Percentiles rank a stretch among this genome's conserved stretches.
Conservation (phyloP, 1,284 basidiomycete genomes). For the Puccinia coronata region DNA sequence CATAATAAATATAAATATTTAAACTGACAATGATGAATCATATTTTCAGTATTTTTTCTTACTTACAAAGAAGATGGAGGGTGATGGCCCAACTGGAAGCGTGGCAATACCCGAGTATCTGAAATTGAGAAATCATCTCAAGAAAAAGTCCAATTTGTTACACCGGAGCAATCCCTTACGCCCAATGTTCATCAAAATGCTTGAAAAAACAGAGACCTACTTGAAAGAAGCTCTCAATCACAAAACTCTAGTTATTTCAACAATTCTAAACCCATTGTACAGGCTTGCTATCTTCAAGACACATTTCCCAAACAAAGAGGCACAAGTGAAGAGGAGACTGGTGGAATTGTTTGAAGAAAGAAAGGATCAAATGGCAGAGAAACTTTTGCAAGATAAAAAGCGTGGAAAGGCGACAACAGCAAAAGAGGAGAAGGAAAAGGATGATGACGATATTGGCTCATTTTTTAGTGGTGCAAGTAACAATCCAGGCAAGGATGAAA, state of each 20-base stretch:
- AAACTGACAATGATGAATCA: not conserved
- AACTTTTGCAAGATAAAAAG: conserved; percentile 16
- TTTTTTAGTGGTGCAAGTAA: conserved; percentile 26
- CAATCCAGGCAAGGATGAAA: conserved; percentile 18
- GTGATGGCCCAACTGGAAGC: conserved; percentile 23
- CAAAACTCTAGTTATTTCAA: conserved; percentile 19
- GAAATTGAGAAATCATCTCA: conserved; percentile 8
- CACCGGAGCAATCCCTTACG: not conserved
- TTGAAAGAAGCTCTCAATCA: conserved; percentile 15
- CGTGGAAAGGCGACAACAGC: not conserved
- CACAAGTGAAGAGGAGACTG: conserved; percentile 17
- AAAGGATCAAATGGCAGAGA: conserved; percentile 14
- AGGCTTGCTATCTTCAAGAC: conserved; percentile 13
- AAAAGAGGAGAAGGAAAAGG: not conserved
- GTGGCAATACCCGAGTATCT: conserved; percentile 20
- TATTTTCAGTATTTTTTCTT: conserved; percentile 7
- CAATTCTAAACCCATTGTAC: conserved; percentile 19
- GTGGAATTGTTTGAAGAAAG: conserved; percentile 14
- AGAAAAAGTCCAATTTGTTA: not conserved
- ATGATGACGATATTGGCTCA: not conserved
- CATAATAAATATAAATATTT: not conserved
- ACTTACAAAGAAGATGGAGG: conserved; percentile 29
- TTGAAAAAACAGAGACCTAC: conserved; percentile 10
- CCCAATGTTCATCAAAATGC: conserved; percentile 20
- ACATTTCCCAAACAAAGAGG: not conserved